Conservation (phyloP, 257 asterid genomes). For the Catharanthus roseus region DNA sequence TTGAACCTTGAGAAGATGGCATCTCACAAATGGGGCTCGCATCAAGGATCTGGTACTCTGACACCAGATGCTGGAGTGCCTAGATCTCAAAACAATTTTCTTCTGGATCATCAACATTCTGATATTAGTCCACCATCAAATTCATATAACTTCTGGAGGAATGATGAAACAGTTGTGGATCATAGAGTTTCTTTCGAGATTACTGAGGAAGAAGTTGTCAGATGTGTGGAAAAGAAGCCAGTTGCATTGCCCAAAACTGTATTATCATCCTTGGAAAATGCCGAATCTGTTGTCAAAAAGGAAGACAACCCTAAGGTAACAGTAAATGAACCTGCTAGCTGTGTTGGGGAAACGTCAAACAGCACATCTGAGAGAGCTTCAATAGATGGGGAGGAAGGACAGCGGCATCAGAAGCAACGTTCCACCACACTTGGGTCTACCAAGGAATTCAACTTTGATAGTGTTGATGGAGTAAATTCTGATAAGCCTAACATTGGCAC, state of each 20-base stretch:
- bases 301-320: conserved; percentile 22
- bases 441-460: conserved; percentile 77
- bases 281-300: conserved; percentile 9
- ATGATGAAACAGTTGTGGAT: conserved; percentile 32
- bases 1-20: conserved; percentile 74
- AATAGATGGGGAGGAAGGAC: conserved; percentile 32
- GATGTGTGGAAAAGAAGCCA: conserved; percentile 61
- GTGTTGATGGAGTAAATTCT: conserved; percentile 40
- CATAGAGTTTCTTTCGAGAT: conserved; percentile 82
- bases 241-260: conserved; percentile 25
- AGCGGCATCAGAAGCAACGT: conserved; percentile 37
- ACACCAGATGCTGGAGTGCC: conserved; percentile 62
- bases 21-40: conserved; percentile 58
- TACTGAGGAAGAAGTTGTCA: conserved; percentile 51
- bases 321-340: conserved; percentile 17
- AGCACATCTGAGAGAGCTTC: conserved; percentile 27
- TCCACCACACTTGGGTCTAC: conserved; percentile 73
- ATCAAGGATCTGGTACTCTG: conserved; percentile 60
- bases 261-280: conserved; percentile 26
- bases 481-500: conserved; percentile 41
- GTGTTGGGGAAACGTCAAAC: conserved; percentile 28
- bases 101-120: conserved; percentile 41
- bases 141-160: conserved; percentile 23
- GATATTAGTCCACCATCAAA: conserved; percentile 40
- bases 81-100: conserved; percentile 22